Conservation (phyloP, 257 asterid species). For the Solanum habrochaites region DNA sequence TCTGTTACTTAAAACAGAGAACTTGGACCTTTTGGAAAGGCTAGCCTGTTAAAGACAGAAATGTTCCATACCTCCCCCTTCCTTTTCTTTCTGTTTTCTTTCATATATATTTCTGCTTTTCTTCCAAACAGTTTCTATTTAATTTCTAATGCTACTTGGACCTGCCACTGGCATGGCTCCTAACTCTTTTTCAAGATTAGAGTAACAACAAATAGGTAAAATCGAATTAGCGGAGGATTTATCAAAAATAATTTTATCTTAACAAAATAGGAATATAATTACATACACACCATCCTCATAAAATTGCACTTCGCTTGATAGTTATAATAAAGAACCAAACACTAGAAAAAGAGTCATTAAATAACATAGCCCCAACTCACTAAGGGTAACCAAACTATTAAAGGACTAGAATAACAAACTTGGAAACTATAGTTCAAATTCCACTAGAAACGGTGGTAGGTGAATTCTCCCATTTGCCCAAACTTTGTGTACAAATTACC, state of each 20-base stretch:
- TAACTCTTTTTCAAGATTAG: not conserved
- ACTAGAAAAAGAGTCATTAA: not conserved
- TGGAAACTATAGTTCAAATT: not conserved
- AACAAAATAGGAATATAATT: not conserved
- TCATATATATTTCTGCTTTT: slow-evolving; percentile 2
- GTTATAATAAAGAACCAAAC: not conserved
- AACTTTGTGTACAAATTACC: not conserved
- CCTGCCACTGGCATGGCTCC: slow-evolving; percentile 17
- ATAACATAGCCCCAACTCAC: not conserved
- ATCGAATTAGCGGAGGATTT: not conserved
- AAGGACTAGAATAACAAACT: not conserved
- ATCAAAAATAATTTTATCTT: not conserved
- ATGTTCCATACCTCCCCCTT: slow-evolving; percentile 22
- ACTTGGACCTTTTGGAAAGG: slow-evolving; percentile 20
- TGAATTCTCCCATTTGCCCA: not conserved
- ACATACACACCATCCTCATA: not conserved
- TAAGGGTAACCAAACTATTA: not conserved
- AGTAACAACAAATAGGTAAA: not conserved
- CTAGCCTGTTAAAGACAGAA: slow-evolving; percentile 33
- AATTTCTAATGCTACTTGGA: slow-evolving; percentile 4
- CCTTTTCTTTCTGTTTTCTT: slow-evolving; percentile 3
- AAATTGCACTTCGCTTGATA: not conserved
- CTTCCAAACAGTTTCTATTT: slow-evolving; percentile 13
- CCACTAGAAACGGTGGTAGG: not conserved
- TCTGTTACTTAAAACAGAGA: slow-evolving; percentile 19